Evolutionary conservation across 352 stramenopile genomes (phyloP).

Genomic region (Globisporangium emineosum): DNA sequence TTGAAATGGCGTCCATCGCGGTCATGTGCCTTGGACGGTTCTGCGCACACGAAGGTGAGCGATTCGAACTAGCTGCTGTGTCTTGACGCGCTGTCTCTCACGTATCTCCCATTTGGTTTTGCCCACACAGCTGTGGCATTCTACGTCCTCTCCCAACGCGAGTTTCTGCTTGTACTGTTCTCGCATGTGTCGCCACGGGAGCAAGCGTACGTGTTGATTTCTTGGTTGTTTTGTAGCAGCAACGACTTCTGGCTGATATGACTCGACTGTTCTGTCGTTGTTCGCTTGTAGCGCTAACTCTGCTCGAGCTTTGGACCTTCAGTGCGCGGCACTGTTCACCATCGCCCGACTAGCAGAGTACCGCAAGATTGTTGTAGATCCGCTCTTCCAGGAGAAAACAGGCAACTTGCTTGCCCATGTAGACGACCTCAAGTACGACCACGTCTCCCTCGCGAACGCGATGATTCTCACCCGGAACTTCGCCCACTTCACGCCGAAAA

Average conservation of each 20-base stretch:
- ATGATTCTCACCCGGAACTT: slow-evolving; percentile 28
- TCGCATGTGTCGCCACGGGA: not conserved
- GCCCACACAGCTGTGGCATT: slow-evolving; percentile 9
- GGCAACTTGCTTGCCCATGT: slow-evolving; percentile 15
- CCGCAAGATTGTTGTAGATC: slow-evolving; percentile 17
- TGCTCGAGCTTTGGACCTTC: slow-evolving; percentile 11
- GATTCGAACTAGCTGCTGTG: too few relatives aligned
- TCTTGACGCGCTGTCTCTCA: not conserved
- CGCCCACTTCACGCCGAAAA: slow-evolving; percentile 22
- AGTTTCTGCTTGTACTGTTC: slow-evolving; percentile 16
- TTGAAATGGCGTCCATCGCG: not conserved
- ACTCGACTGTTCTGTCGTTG: not conserved
- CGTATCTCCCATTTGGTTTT: not conserved
- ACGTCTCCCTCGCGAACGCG: slow-evolving; percentile 22
- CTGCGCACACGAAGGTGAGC: slow-evolving; percentile 16
- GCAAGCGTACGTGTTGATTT: not conserved
- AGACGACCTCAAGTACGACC: not conserved
- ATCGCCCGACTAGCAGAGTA: slow-evolving; percentile 30
- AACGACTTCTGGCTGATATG: not conserved
- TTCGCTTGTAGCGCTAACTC: not conserved
- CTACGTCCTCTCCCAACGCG: slow-evolving; percentile 8
- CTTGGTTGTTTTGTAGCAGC: not conserved
- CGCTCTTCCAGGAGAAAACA: slow-evolving; percentile 34
- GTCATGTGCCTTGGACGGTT: slow-evolving; percentile 17
- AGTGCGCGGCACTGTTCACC: slow-evolving; percentile 27